Conservation (phyloP, 2,329 filamentous ascomycete genomes). For the Diplodia sapinea region DNA sequence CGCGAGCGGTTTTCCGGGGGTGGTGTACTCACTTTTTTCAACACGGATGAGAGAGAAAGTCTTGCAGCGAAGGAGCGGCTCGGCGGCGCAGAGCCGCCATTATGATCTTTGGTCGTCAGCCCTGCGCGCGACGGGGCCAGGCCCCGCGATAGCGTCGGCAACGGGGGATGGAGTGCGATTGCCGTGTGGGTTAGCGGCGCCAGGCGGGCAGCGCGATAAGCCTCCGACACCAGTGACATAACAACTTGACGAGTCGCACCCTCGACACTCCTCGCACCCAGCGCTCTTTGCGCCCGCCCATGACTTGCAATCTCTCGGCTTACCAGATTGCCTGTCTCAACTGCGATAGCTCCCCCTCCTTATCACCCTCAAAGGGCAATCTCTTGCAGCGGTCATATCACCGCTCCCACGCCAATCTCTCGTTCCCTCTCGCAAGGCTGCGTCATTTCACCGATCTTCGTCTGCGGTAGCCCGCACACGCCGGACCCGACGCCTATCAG, state of each 20-base stretch:
- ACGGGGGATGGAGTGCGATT: conserved; percentile 19
- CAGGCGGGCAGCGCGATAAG: conserved; percentile 24
- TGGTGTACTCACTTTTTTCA: conserved; percentile 1
- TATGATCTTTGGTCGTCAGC: conserved; percentile 22
- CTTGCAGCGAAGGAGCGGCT: background rate
- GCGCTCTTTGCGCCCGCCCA: conserved; percentile 19
- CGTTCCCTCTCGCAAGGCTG: background rate
- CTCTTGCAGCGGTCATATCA: conserved; percentile 12
- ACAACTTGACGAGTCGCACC: conserved; percentile 17
- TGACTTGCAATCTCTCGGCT: conserved; percentile 20
- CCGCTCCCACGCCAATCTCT: background rate
- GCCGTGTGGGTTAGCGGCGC: conserved; percentile 27
- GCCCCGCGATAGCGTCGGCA: conserved; percentile 27
- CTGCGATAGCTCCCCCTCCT: background rate
- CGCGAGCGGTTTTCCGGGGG: background rate
- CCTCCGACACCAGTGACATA: conserved; percentile 21
- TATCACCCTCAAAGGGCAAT: conserved; percentile 9
- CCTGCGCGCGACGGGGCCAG: conserved; percentile 13
- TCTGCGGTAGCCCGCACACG: background rate
- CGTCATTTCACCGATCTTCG: conserved; percentile 6
- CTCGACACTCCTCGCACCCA: background rate
- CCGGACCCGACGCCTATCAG: conserved; percentile 11
- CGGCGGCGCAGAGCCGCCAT: conserved; percentile 19
- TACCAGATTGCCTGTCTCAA: conserved; percentile 16
- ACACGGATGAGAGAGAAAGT: background rate